phyloP scores from a whole-genome alignment of 2,329 filamentous ascomycete species.

The Westerdykella sp. region DNA sequence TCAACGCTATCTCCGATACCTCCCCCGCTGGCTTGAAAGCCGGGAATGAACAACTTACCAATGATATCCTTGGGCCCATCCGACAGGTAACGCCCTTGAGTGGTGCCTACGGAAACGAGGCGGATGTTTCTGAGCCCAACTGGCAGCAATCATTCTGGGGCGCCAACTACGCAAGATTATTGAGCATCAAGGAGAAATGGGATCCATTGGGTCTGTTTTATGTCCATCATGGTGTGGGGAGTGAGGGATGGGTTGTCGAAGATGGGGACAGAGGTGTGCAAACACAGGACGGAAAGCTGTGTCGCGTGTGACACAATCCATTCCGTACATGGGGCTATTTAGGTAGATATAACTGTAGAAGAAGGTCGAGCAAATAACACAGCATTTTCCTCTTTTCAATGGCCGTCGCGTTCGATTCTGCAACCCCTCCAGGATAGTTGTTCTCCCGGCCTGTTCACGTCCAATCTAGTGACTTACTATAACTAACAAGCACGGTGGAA shows the following conservation, averaged over 20 bases:
- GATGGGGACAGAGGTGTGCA: constrained; percentile 27
- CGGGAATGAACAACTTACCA: constrained; percentile 13
- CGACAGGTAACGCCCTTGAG: constrained; percentile 7
- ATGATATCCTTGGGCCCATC: constrained; percentile 17
- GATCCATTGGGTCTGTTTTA: constrained; percentile 32
- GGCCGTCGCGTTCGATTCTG: too few relatives aligned
- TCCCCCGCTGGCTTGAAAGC: constrained; percentile 18
- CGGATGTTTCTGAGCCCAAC: constrained; percentile 36
- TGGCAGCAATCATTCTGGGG: constrained; percentile 41
- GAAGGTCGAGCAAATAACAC: too few relatives aligned
- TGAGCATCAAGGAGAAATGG: constrained; percentile 24
- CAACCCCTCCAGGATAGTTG: too few relatives aligned
- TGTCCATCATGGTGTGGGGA: constrained; percentile 26
- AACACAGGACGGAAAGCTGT: constrained; percentile 19
- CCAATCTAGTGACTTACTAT: too few relatives aligned
- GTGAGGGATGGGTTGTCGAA: constrained; percentile 25
- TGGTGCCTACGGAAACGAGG: constrained; percentile 37
- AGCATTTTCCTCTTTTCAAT: too few relatives aligned
- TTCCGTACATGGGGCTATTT: too few relatives aligned
- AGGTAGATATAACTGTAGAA: too few relatives aligned
- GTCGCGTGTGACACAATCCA: background rate
- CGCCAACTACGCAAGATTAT: constrained; percentile 21
- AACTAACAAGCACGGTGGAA: too few relatives aligned
- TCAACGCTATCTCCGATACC: constrained; percentile 12
- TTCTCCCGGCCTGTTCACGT: too few relatives aligned